These are phyloP conservation scores for Amphirosellinia nigrospora DNA, from an alignment of 495 filamentous ascomycete species.

Conservation along the genomic window DNA sequence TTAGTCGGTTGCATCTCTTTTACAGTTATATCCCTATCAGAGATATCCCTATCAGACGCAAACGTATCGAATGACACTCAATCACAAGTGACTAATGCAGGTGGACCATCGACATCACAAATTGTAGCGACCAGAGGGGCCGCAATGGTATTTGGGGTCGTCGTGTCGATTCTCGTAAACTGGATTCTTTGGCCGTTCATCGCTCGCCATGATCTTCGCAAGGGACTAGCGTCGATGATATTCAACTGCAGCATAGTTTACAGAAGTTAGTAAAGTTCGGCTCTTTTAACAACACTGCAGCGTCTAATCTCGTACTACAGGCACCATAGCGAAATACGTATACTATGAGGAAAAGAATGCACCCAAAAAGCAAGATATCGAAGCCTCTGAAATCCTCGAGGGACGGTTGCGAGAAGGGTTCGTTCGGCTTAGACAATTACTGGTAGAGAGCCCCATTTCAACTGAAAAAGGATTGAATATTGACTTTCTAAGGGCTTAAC, in stretches of 20 bases:
- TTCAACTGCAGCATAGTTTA: conserved; percentile 63
- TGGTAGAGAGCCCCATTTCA: conserved; percentile 43
- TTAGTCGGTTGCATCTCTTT: conserved; percentile 62
- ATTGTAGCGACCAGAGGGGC: conserved; percentile 56
- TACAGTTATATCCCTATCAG: conserved; percentile 28
- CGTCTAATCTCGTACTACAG: conserved; percentile 28
- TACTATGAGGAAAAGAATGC: conserved; percentile 60
- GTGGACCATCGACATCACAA: conserved; percentile 41
- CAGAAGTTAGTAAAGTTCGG: conserved; percentile 34
- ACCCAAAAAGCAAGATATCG: conserved; percentile 56
- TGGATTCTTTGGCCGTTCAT: conserved; percentile 67
- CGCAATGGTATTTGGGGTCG: conserved; percentile 57
- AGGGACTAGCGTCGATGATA: conserved; percentile 60
- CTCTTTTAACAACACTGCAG: background rate
- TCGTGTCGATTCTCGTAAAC: conserved; percentile 59
- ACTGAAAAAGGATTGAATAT: background rate
- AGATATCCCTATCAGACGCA: background rate
- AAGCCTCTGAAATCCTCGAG: conserved; percentile 62
- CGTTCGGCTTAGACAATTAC: conserved; percentile 60
- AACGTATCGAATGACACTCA: background rate
- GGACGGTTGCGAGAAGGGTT: conserved; percentile 64
- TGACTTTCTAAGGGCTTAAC: conserved; percentile 48
- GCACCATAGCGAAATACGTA: conserved; percentile 63
- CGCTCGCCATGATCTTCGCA: conserved; percentile 62
- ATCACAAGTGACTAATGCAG: conserved; percentile 41